Evolutionary conservation across 805 yeast species (phyloP), one percentile per base, ranked within the genome.

Genomic region (Wickerhamomyces chambardii): DNA sequence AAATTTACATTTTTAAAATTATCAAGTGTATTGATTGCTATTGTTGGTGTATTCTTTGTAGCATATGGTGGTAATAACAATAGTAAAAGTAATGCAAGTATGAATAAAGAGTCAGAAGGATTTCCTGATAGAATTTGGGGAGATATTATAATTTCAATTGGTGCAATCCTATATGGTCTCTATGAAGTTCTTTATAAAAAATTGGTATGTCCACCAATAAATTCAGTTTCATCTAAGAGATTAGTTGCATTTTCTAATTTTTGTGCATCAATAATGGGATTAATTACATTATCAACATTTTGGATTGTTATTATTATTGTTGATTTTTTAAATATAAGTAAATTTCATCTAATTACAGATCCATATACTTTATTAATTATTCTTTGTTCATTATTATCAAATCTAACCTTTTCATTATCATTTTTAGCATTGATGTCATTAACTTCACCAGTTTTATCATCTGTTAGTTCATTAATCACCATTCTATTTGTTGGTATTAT

Each of bases 161-260:
- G 95, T 15, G 87, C 95, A 0, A 61, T 84, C 2, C 50, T 83
- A 38, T 84, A 84, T 47, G 95, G 95, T 3, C 69, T 81, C 35
- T 85, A 85, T 53, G 95, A 85, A 51, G 95, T 85, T 4, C 59
- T 84, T 17, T 85, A 86, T 64, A 86, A 86, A 60, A 73, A 73
- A 44, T 63, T 69, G 42, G 69, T 78, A 12, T 84, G 95, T 53
- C 84, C 90, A 10, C 89, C 94, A 0, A 61, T 67, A 2, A 73
- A 73, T 38, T 56, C 64, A n/a, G 78, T 75, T 5, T 59, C 70
- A 1, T 69, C 83, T 0, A 68, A 79, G 45, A 69, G 86, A 46
- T 89, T 85, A 47, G 79, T 85, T 38, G 72, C 86, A 2, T 86
- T 85, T 57, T 84, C 95, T 15, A 83, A 81, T 51, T 79, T 81